Conservation (phyloP, 768 basidiomycete species). For the Mycena kentingensis region DNA sequence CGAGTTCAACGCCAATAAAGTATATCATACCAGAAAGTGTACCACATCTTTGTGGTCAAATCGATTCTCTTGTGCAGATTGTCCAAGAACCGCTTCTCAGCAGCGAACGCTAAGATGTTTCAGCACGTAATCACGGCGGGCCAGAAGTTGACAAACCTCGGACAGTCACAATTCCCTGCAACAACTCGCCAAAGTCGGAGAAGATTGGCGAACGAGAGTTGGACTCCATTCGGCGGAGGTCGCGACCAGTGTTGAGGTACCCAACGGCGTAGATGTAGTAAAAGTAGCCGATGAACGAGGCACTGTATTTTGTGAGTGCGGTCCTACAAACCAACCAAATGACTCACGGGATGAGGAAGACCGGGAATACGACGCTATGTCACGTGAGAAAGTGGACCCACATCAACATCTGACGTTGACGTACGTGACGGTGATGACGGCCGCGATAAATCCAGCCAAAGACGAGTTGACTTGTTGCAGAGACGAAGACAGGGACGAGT, state of each 20-base stretch:
- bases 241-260: conserved; percentile 77
- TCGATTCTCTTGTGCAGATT: conserved; percentile 75
- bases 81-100: conserved; percentile 76
- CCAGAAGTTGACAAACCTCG: conserved; percentile 40
- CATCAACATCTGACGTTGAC: conserved; percentile 26
- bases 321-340: neutral
- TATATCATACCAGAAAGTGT: conserved; percentile 42
- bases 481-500: conserved; percentile 67
- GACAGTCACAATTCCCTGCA: conserved; percentile 90
- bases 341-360: conserved; percentile 66
- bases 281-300: conserved; percentile 64
- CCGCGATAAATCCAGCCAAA: conserved; percentile 73
- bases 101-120: conserved; percentile 59
- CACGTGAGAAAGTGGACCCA: conserved; percentile 1
- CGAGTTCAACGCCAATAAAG: conserved; percentile 65
- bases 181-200: conserved; percentile 77
- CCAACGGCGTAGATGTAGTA: conserved; percentile 73
- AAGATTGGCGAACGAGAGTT: conserved; percentile 84
- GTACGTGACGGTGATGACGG: conserved; percentile 71
- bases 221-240: conserved; percentile 87
- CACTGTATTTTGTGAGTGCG: conserved; percentile 25
- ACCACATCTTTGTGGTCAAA: conserved; percentile 81
- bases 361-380: conserved; percentile 68
- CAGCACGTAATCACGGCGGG: neutral
- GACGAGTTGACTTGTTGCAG: conserved; percentile 78